Evolutionary conservation across 1,139 yeast species (phyloP), one percentile per base, ranked within the genome.

Genomic region (Candida tropicalis): DNA sequence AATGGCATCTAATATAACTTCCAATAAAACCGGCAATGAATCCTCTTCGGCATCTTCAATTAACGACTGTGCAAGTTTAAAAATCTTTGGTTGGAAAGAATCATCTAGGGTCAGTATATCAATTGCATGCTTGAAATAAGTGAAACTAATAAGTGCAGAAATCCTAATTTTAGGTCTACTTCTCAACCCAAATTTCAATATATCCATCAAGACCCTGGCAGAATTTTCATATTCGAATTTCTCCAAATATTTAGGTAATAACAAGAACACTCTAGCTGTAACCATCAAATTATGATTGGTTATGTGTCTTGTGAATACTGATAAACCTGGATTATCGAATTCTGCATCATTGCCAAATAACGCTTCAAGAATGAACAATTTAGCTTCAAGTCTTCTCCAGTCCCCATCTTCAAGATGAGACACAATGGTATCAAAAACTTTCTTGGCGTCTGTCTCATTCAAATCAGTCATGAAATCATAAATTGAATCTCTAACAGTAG

Each of bases 41-140:
- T 91, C 98, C 39, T 88, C 97, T 40, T 82, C 87, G 1, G 95
- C 79, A 1, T 81, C 85, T 1, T 74, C 77, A 2, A 77, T 59
- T n/a, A 90, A 61, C 2, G 75, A 60, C 2, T 63, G 49, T 2
- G 62, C 60, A 5, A 68, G 50, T 20, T 58, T 53, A 51, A 72
- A 63, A 10, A 72, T 56, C 3, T 56, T 51, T 7, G 44, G 40
- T 52, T 72, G 77, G 6, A 59, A 46, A 0, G 47, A 35, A 5
- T 40, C 31, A 8, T 51, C 55, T 18, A 64, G 47, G 2, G 47
- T 37, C 4, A 60, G 56, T 16, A 78, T 60, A 13, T 68, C 69
- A 2, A 80, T 61, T 48, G 81, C 68, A 36, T 76, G 72, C 32
- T 75, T 68, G 60, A 78, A 84, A 44, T 70, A 75, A 2, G 83